Percentiles rank a stretch among this genome's conserved stretches.
Conservation (phyloP, 768 basidiomycete genomes). For the Psilocybe subaeruginosa region DNA sequence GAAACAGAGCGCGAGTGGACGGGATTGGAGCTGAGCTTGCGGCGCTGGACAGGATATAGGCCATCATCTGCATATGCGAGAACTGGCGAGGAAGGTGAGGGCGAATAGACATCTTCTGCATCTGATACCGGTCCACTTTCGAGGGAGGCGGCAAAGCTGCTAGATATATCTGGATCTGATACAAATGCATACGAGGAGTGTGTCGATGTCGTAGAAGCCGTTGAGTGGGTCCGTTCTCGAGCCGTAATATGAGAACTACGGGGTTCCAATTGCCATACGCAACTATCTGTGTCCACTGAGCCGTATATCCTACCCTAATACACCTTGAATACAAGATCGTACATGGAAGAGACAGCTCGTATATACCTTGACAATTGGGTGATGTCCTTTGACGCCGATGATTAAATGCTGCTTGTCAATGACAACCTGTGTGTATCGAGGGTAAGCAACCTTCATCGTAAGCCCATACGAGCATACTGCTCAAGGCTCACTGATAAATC, state of each 20-base stretch:
- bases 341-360: background rate
- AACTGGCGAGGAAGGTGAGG: conserved; percentile 68
- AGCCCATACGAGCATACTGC: background rate
- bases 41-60: conserved; percentile 30
- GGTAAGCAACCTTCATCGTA: background rate
- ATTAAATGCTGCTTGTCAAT: conserved; percentile 75
- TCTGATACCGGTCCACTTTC: conserved; percentile 78
- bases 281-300: conserved; percentile 63
- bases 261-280: conserved; percentile 84
- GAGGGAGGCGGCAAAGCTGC: conserved; percentile 81
- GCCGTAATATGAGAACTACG: conserved; percentile 52
- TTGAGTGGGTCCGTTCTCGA: conserved; percentile 77
- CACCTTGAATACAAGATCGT: background rate
- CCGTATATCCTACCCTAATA: conserved; percentile 75
- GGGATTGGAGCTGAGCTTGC: conserved; percentile 27
- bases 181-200: conserved; percentile 83
- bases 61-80: conserved; percentile 62
- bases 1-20: conserved; percentile 55
- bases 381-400: conserved; percentile 71
- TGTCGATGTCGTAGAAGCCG: conserved; percentile 75
- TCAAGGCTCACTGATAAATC: conserved; percentile 61
- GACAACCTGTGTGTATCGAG: conserved; percentile 52
- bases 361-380: conserved; percentile 72
- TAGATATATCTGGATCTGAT: conserved; percentile 85
- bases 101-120: conserved; percentile 56